phyloP scores from a whole-genome alignment of 805 yeast species.

The Candida golubevii region DNA sequence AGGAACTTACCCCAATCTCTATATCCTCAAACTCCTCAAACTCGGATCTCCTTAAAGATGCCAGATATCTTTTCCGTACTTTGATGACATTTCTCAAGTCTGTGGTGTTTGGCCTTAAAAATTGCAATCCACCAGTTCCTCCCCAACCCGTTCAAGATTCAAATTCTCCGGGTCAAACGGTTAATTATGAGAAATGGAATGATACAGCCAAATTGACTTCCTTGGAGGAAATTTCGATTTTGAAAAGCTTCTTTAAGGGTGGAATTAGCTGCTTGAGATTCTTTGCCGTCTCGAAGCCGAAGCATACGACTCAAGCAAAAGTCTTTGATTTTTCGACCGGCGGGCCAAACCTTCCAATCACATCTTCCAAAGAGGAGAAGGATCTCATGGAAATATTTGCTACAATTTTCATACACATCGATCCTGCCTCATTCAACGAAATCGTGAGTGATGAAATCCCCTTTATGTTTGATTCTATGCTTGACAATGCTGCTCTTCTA shows the following conservation, averaged over 20 bases:
- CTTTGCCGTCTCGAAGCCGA: constrained; percentile 58
- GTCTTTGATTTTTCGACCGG: constrained; percentile 59
- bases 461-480: constrained; percentile 70
- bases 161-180: constrained; percentile 33
- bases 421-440: constrained; percentile 93
- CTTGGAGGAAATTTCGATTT: constrained; percentile 74
- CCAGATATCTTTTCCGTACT: constrained; percentile 82
- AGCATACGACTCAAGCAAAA: constrained; percentile 27
- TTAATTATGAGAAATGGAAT: constrained; percentile 61
- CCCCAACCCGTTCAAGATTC: constrained; percentile 48
- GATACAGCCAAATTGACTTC: constrained; percentile 81
- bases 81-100: constrained; percentile 87
- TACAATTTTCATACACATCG: constrained; percentile 87
- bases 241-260: constrained; percentile 75
- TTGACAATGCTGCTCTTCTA: constrained; percentile 77
- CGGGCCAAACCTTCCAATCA: constrained; percentile 79
- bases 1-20: constrained; percentile 52
- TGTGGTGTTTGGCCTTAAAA: constrained; percentile 81
- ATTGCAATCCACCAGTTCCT: constrained; percentile 75
- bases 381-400: constrained; percentile 95
- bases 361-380: constrained; percentile 88
- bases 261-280: constrained; percentile 77
- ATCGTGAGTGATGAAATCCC: constrained; percentile 78
- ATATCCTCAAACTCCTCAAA: constrained; percentile 38
- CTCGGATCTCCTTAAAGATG: constrained; percentile 77